phyloP scores from a whole-genome alignment of 306 rosid genomes.

The Delonix regia region DNA sequence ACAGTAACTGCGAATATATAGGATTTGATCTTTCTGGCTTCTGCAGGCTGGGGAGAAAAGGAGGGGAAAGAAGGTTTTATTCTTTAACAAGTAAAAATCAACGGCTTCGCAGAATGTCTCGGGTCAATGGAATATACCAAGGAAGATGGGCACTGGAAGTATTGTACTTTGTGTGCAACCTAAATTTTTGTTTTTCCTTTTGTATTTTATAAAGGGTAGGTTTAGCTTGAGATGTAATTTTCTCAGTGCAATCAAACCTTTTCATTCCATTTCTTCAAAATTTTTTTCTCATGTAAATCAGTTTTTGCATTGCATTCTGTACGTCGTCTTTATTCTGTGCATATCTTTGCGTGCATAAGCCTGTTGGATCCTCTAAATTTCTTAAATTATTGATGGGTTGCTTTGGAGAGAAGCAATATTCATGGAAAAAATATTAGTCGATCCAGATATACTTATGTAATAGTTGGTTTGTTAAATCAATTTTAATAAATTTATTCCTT shows the following conservation, averaged over 20 bases:
- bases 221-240: constrained; percentile 52
- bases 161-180: constrained; percentile 38
- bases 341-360: constrained; percentile 15
- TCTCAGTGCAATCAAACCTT: constrained; percentile 26
- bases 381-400: too few species aligned
- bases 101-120: constrained; percentile 34
- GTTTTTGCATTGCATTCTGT: constrained; percentile 14
- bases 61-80: constrained; percentile 71
- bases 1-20: background rate
- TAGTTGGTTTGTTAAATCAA: too few species aligned
- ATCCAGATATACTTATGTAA: too few species aligned
- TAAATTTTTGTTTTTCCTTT: constrained; percentile 35
- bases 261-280: constrained; percentile 32
- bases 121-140: constrained; percentile 33
- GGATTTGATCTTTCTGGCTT: constrained; percentile 23
- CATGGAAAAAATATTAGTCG: too few species aligned
- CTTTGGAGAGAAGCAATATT: too few species aligned
- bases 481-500: too few species aligned
- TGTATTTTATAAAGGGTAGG: constrained; percentile 44
- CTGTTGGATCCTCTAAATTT: too few species aligned
- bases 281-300: constrained; percentile 27
- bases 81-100: constrained; percentile 61
- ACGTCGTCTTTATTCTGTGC: constrained; percentile 19
- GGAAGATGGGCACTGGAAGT: constrained; percentile 32
- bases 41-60: constrained; percentile 85